phyloP scores from a whole-genome alignment of 2,329 filamentous ascomycete genomes.

The Pyrenophora tritici-repentis region DNA sequence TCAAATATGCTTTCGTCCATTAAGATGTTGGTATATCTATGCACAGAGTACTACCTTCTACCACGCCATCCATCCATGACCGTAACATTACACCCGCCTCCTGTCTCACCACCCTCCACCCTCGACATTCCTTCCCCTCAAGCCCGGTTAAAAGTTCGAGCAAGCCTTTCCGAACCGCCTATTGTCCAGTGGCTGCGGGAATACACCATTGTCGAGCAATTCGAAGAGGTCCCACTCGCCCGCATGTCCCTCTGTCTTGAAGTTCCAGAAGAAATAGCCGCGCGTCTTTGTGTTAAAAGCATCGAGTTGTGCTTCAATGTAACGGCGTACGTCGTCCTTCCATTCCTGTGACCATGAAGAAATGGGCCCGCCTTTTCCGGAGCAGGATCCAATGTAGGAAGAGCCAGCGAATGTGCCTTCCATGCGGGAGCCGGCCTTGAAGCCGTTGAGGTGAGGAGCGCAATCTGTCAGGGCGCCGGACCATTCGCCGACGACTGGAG shows the following conservation, averaged over 20 bases:
- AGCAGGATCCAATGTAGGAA: slow-evolving; percentile 59
- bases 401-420: slow-evolving; percentile 59
- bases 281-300: slow-evolving; percentile 56
- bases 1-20: too few relatives aligned
- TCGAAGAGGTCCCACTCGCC: slow-evolving; percentile 60
- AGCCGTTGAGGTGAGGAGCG: slow-evolving; percentile 54
- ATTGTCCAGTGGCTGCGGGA: slow-evolving; percentile 48
- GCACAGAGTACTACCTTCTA: too few relatives aligned
- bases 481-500: slow-evolving; percentile 67
- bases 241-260: slow-evolving; percentile 58
- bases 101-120: not conserved
- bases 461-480: slow-evolving; percentile 67
- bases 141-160: slow-evolving; percentile 20
- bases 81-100: too few relatives aligned
- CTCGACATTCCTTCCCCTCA: not conserved
- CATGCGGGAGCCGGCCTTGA: slow-evolving; percentile 60
- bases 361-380: slow-evolving; percentile 54
- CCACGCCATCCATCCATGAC: too few relatives aligned
- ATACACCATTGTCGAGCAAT: slow-evolving; percentile 56
- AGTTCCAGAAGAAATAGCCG: slow-evolving; percentile 64
- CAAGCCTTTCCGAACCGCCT: slow-evolving; percentile 40
- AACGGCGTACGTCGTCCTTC: slow-evolving; percentile 55
- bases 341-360: slow-evolving; percentile 54
- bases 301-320: slow-evolving; percentile 61
- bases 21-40: too few relatives aligned